Evolutionary conservation across 306 rosid species (phyloP), one percentile per base, ranked within the genome.

Genomic region (Sesbania bispinosa): DNA sequence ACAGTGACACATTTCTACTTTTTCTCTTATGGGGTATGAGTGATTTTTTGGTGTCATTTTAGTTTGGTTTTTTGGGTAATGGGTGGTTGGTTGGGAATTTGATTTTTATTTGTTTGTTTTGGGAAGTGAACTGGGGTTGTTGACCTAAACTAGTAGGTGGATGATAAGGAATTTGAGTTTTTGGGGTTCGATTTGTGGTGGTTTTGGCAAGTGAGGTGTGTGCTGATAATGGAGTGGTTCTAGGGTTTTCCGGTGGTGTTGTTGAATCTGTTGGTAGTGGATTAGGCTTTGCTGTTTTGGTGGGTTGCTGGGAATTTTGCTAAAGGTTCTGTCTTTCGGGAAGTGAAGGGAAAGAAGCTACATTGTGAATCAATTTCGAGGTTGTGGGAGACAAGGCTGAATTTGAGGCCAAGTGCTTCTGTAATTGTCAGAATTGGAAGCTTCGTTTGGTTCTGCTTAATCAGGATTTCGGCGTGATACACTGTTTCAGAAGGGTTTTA

Each of bases 131-230:
- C 60, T 82, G 81, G 66, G 89, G 89, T 87, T 83, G 96, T 87
- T 93, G 87, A 83, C 92, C 92, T 90, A 85, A 85, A 73, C 79
- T 70, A 0, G 39, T 70, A 0, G 39, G 70, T 79, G 35, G 74
- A 68, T 82, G 79, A 58, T 71, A 16, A 10, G 59, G 60, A 55
- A 13, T 39, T 65, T 30, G 23, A 20, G 27, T 18, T 42, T 69
- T 20, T 42, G 58, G 59, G 65, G 70, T 67, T 72, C 39, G 62
- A 59, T 74, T 77, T 60, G 23, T 53, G 48, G 48, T 45, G 26
- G 29, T 46, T 77, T 60, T 67, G 71, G 72, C 68, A 48, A 64
- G 77, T 76, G 62, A n/a, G 75, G 76, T 78, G 8, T 66, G 13
- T 27, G 47, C 19, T 71, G 21, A 67, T 79, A 67, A 68, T 88